phyloP scores from a whole-genome alignment of 2,329 filamentous ascomycete genomes.

The Bipolaris zeicola region DNA sequence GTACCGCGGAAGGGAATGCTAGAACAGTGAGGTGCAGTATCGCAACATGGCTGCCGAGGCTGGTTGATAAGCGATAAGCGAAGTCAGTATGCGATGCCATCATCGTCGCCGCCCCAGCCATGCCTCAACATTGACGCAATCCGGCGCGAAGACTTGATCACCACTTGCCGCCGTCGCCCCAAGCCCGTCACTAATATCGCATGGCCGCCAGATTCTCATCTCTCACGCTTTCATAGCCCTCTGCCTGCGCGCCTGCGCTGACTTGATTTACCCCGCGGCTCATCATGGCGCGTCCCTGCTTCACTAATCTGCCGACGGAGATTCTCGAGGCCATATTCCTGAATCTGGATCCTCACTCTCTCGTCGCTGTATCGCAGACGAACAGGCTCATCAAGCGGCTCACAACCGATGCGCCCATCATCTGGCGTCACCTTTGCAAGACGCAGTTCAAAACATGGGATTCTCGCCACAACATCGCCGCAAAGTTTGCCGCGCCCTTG shows the following conservation, averaged over 20 bases:
- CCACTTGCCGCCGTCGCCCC: constrained; percentile 2
- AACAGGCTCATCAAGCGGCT: constrained; percentile 69
- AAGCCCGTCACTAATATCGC: not conserved
- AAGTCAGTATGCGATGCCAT: constrained; percentile 10
- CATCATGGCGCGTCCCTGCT: constrained; percentile 23
- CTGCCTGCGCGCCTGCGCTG: not conserved
- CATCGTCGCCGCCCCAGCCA: constrained; percentile 15
- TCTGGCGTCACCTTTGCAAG: constrained; percentile 81
- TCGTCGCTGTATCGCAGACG: constrained; percentile 62
- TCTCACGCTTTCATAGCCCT: not conserved
- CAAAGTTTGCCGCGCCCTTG: constrained; percentile 52
- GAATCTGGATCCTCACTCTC: constrained; percentile 60
- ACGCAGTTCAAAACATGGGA: constrained; percentile 77
- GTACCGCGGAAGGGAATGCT: not conserved
- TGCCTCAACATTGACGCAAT: constrained; percentile 24
- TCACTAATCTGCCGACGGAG: constrained; percentile 72
- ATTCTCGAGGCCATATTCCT: constrained; percentile 79
- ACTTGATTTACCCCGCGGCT: not conserved
- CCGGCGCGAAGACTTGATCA: constrained; percentile 2
- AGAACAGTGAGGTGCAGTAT: constrained; percentile 11
- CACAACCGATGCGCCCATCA: constrained; percentile 70
- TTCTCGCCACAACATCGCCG: constrained; percentile 44
- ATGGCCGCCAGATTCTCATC: not conserved
- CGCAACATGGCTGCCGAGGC: constrained; percentile 19
- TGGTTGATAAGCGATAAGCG: constrained; percentile 23